Conservation (phyloP, 495 filamentous ascomycete genomes). For the Apodospora peruviana region DNA sequence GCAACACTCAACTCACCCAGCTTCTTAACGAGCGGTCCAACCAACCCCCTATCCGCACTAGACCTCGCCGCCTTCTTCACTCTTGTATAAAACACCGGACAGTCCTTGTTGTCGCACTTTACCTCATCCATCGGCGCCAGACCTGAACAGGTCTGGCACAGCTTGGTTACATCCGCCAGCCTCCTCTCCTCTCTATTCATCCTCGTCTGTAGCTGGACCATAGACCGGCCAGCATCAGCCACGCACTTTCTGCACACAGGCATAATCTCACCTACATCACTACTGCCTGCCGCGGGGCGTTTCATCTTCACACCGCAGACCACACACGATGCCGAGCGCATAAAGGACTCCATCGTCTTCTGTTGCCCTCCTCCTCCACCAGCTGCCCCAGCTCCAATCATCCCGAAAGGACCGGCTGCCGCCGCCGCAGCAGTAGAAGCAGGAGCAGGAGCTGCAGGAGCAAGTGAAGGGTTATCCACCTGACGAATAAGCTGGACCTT, state of each 20-base stretch:
- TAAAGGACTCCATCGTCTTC: conserved; percentile 67
- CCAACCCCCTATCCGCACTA: conserved; percentile 48
- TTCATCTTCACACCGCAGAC: conserved; percentile 68
- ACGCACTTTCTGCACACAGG: conserved; percentile 61
- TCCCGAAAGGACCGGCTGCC: too few species aligned
- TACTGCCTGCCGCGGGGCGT: conserved; percentile 3
- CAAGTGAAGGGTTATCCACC: conserved; percentile 41
- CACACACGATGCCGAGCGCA: conserved; percentile 72
- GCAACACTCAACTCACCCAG: conserved; percentile 43
- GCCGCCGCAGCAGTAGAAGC: background rate
- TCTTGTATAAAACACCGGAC: conserved; percentile 86
- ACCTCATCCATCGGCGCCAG: conserved; percentile 69
- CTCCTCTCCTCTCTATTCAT: conserved; percentile 60
- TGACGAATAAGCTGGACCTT: conserved; percentile 71
- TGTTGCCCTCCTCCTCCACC: background rate
- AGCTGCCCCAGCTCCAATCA: too few species aligned
- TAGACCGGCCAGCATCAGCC: conserved; percentile 46
- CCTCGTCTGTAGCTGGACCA: conserved; percentile 55
- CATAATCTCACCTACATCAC: background rate
- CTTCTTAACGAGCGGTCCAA: conserved; percentile 51
- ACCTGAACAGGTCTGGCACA: conserved; percentile 80
- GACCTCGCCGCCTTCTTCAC: conserved; percentile 62
- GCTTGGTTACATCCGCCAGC: conserved; percentile 57
- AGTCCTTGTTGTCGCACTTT: conserved; percentile 83
- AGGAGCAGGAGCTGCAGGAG: background rate